Evolutionary conservation across 108 stramenopile species (phyloP).

Genomic region (Fistulifera pelliculosa): DNA sequence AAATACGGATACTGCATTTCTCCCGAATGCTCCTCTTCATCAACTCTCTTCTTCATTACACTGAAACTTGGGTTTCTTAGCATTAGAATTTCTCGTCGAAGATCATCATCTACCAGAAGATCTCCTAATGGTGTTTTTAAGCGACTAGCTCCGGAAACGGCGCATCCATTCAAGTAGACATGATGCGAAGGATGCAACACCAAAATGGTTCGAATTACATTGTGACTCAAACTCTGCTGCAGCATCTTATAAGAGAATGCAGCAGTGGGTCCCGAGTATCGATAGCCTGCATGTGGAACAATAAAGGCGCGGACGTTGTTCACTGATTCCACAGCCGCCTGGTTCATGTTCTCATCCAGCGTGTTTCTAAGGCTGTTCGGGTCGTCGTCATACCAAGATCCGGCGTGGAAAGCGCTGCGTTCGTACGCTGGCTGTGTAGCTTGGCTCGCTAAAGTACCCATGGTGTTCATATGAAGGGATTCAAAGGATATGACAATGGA

Average conservation of each 20-base stretch:
- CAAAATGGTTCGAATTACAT: constrained; percentile 24
- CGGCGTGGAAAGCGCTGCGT: constrained; percentile 67
- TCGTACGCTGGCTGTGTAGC: constrained; percentile 19
- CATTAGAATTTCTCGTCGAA: constrained; percentile 39
- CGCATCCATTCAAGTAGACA: constrained; percentile 70
- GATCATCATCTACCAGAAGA: constrained; percentile 45
- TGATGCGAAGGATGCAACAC: constrained; percentile 82
- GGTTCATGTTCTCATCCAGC: constrained; percentile 31
- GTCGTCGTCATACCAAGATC: constrained; percentile 65
- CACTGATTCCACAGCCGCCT: not conserved
- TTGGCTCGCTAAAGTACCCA: not conserved
- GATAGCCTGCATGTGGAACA: constrained; percentile 77
- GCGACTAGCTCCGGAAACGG: constrained; percentile 45
- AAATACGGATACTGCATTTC: constrained; percentile 89
- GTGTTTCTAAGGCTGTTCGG: constrained; percentile 23
- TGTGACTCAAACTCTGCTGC: constrained; percentile 17
- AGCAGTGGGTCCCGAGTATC: constrained; percentile 79
- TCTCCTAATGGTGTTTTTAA: constrained; percentile 69
- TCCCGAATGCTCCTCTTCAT: constrained; percentile 76
- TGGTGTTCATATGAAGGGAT: not conserved
- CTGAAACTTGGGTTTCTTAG: not conserved
- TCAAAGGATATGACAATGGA: not conserved
- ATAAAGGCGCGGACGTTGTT: constrained; percentile 43
- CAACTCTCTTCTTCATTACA: constrained; percentile 46
- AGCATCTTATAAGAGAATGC: constrained; percentile 61